Conservation (phyloP, 768 basidiomycete genomes). For the Tricholoma matsutake region DNA sequence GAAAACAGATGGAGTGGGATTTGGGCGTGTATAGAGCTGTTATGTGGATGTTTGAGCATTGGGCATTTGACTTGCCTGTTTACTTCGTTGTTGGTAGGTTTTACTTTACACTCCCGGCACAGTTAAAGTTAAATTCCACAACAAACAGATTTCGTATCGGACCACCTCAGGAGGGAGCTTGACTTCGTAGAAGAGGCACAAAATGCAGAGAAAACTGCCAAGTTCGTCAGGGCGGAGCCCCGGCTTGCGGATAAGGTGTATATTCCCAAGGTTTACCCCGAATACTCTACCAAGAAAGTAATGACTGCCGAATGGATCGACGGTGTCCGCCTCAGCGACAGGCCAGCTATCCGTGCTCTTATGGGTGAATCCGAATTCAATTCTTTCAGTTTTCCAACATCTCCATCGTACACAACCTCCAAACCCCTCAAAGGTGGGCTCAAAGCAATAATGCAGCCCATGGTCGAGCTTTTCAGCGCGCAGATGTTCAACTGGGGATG, state of each 20-base stretch:
- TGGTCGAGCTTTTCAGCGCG: conserved; percentile 84
- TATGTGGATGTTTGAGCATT: conserved; percentile 78
- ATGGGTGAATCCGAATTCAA: conserved; percentile 46
- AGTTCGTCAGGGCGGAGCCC: conserved; percentile 68
- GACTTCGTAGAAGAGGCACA: conserved; percentile 78
- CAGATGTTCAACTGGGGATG: conserved; percentile 93
- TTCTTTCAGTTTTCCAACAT: conserved; percentile 21
- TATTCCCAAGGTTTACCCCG: conserved; percentile 72
- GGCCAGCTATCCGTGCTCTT: conserved; percentile 48
- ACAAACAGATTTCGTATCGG: conserved; percentile 64
- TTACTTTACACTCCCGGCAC: background rate
- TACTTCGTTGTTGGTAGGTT: conserved; percentile 72
- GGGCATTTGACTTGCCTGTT: conserved; percentile 83
- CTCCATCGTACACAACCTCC: conserved; percentile 15
- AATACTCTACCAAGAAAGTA: conserved; percentile 71
- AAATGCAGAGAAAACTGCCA: conserved; percentile 70
- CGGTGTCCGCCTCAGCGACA: conserved; percentile 69
- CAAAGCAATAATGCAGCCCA: conserved; percentile 72
- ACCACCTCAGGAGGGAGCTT: conserved; percentile 80
- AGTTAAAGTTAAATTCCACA: background rate
- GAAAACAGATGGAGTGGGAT: conserved; percentile 85
- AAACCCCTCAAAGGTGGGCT: conserved; percentile 56
- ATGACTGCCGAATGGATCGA: conserved; percentile 87
- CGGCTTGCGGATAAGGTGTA: conserved; percentile 66
- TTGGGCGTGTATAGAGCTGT: conserved; percentile 64